Base-by-base conservation (phyloP, 2,329 filamentous ascomycete genomes). In the Exophiala aquamarina region DNA sequence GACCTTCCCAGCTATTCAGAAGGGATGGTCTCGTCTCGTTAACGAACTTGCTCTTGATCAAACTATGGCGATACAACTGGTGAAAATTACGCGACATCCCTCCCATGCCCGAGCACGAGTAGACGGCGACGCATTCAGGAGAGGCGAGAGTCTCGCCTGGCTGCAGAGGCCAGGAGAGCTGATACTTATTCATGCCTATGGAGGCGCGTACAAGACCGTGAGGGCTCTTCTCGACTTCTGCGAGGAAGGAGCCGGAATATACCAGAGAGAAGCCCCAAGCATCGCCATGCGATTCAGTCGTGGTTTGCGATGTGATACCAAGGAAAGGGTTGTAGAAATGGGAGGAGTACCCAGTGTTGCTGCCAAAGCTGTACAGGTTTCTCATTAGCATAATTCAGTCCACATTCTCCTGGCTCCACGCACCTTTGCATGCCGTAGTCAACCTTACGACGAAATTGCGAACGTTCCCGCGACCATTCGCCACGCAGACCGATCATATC, bases 241-340 rank as follows among this genome's bases (percentile, higher is more conserved):
- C 78, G 1, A 73, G 68, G 55, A 84, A 84, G 1, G 80, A 84
- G 2, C 82, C 82, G 0, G 79, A 80, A 62, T 84, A 86, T 14
- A 86, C 70, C 2, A 85, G 71, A 1, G 79, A 83, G 62, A 85
- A 84, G 0, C 81, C 82, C 72, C 79, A 85, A 5, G 78, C 81
- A 29, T 83, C 74, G 1, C 82, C 82, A 2, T 74, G 70, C 0
- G 74, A 73, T 57, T 86, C 82, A 1, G 81, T 85, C 0, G 82
- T 79, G 1, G 67, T 69, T 0, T 81, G 75, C 3, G 76, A 68
- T 0, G 79, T 70, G 2, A 86, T 63, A 0, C 78, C 72, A 17
- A 85, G 70, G 66, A 85, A 85, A 0, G 82, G 81, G 55, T 86
- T 86, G 59, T 84, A 79, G 1, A 81, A 67, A 54, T 84, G 79